Conservation (phyloP, 2,329 filamentous ascomycete genomes). For the Colletotrichum tropicale region DNA sequence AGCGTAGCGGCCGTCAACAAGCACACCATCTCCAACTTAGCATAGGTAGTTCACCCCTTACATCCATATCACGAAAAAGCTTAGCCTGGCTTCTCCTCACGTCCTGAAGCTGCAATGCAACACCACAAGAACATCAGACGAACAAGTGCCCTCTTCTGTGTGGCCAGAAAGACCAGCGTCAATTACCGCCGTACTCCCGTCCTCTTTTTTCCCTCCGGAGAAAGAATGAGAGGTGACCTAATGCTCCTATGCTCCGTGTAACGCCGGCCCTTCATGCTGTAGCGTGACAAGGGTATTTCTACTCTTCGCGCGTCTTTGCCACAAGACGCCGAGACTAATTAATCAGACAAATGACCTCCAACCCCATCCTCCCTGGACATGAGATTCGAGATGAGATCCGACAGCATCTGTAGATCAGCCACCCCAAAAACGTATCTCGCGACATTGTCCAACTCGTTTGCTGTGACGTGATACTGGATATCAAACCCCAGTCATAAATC, state of each 20-base stretch:
- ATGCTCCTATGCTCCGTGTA: neutral
- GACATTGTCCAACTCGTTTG: neutral
- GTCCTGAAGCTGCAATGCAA: neutral
- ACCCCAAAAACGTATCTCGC: neutral
- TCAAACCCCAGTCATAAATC: neutral
- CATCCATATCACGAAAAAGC: neutral
- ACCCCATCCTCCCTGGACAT: neutral
- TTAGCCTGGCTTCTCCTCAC: neutral
- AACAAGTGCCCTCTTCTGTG: neutral
- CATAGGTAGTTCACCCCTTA: neutral
- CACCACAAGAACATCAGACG: neutral
- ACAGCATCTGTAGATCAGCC: neutral
- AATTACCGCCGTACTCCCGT: neutral
- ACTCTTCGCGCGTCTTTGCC: neutral
- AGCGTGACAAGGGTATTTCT: neutral
- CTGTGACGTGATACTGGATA: neutral
- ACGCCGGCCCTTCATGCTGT: conserved; percentile 11
- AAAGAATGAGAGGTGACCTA: neutral
- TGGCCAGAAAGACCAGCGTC: neutral
- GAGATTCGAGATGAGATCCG: neutral
- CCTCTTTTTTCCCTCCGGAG: neutral
- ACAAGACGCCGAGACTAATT: neutral
- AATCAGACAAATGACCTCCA: neutral
- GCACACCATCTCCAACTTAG: neutral
- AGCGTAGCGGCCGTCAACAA: neutral